These are phyloP conservation scores for Aspergillus sp. DNA, from an alignment of 2,329 filamentous ascomycete species.

Conservation along the genomic window DNA sequence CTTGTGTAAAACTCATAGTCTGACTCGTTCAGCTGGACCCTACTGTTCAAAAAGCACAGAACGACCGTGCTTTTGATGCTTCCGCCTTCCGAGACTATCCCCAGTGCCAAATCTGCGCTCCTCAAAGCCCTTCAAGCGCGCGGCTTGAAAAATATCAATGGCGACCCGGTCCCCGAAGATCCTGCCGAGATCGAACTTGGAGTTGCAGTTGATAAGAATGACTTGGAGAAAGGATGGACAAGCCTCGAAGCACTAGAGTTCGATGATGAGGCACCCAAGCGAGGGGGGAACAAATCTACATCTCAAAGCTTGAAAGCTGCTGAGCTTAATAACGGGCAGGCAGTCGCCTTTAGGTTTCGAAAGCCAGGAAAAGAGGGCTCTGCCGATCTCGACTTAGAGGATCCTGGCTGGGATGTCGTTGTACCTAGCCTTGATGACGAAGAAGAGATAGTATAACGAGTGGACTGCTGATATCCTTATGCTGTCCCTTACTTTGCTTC, in stretches of 20 bases:
- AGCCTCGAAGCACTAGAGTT: slow-evolving; percentile 37
- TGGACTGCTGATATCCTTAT: background rate
- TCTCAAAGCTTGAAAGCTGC: slow-evolving; percentile 27
- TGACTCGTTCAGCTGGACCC: slow-evolving; percentile 57
- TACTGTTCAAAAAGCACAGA: slow-evolving; percentile 72
- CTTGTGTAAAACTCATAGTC: slow-evolving; percentile 18
- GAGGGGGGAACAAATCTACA: slow-evolving; percentile 28
- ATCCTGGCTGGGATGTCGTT: slow-evolving; percentile 39
- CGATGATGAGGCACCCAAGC: slow-evolving; percentile 25
- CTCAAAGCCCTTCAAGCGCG: slow-evolving; percentile 54
- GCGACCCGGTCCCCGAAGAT: slow-evolving; percentile 38
- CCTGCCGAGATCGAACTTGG: slow-evolving; percentile 49
- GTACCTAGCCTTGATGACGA: slow-evolving; percentile 37
- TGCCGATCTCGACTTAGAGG: slow-evolving; percentile 29
- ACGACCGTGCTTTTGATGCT: slow-evolving; percentile 70
- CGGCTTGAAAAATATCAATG: slow-evolving; percentile 41
- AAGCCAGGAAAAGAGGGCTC: slow-evolving; percentile 16
- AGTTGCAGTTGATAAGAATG: slow-evolving; percentile 48
- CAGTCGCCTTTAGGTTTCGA: slow-evolving; percentile 38
- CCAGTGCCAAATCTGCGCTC: slow-evolving; percentile 58
- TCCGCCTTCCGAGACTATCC: slow-evolving; percentile 58
- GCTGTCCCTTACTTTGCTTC: background rate
- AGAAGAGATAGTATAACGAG: slow-evolving; percentile 20
- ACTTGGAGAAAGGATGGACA: slow-evolving; percentile 52
- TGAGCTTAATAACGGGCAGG: slow-evolving; percentile 30